A percentile compares a stretch with the other conserved stretches of the same genome.
Conservation (phyloP, 768 basidiomycete genomes). For the Trametes meyenii region DNA sequence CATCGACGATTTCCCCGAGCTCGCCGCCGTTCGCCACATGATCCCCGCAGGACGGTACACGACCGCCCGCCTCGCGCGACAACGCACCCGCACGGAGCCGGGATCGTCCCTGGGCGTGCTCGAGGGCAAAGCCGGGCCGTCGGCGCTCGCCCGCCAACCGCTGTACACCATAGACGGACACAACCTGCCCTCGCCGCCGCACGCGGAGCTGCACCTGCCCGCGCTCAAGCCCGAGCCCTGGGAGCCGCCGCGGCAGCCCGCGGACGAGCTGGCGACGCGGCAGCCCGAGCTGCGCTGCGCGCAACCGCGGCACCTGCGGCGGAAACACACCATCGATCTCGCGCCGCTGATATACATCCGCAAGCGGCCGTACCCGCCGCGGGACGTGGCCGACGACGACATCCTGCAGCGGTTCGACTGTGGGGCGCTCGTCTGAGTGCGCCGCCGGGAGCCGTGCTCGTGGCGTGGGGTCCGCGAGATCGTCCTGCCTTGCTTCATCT, state of each 20-base stretch:
- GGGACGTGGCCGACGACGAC: slow-evolving; percentile 73
- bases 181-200: not conserved
- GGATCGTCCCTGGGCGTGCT: not conserved
- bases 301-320: slow-evolving; percentile 22
- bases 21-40: slow-evolving; percentile 29
- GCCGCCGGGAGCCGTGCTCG: not conserved
- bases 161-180: slow-evolving; percentile 15
- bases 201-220: slow-evolving; percentile 9
- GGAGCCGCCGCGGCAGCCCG: slow-evolving; percentile 17
- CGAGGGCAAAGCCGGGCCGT: not conserved
- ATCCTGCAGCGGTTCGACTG: slow-evolving; percentile 50
- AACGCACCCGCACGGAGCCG: slow-evolving; percentile 22
- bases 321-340: slow-evolving; percentile 36
- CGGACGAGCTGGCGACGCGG: slow-evolving; percentile 21
- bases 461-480: not conserved
- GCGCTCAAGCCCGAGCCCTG: slow-evolving; percentile 22
- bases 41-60: slow-evolving; percentile 39
- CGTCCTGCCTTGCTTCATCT: not conserved
- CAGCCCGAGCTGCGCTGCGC: slow-evolving; percentile 22
- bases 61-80: slow-evolving; percentile 35
- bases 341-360: slow-evolving; percentile 69
- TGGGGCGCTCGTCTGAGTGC: slow-evolving; percentile 10
- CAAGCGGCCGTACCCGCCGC: slow-evolving; percentile 58
- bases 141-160: slow-evolving; percentile 6
- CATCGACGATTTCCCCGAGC: slow-evolving; percentile 38